Percentiles rank a stretch among this genome's conserved stretches.
Conservation (phyloP, 2,329 filamentous ascomycete genomes). For the Botrytis pseudocinerea region DNA sequence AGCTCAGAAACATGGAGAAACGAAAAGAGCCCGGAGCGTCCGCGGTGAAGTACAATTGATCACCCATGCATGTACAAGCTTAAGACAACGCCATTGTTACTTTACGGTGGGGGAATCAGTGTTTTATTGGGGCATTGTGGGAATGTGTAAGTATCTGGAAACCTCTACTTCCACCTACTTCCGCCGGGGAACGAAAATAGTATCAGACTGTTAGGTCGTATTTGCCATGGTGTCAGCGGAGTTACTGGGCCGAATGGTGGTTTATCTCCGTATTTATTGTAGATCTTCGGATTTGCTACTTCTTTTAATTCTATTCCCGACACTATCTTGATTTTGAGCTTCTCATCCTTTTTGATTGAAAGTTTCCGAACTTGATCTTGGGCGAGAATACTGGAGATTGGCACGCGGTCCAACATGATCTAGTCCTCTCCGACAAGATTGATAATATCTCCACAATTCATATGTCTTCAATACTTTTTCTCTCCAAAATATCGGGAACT, state of each 20-base stretch:
- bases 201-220: not conserved
- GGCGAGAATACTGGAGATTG: not conserved
- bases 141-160: not conserved
- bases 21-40: not conserved
- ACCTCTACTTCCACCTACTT: rapidly evolving
- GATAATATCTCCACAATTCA: not conserved
- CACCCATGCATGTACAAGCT: not conserved
- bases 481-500: not conserved
- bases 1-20: not conserved
- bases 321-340: not conserved
- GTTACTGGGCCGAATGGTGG: not conserved
- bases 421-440: not conserved
- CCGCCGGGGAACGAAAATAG: not conserved
- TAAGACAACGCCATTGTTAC: not conserved
- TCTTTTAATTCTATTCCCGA: not conserved
- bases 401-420: not conserved
- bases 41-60: not conserved
- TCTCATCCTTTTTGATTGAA: not conserved
- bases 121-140: not conserved
- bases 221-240: not conserved
- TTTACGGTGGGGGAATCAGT: not conserved
- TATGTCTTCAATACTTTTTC: not conserved
- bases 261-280: not conserved
- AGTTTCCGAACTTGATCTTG: not conserved
- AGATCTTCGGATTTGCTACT: not conserved